Conservation (phyloP, 768 basidiomycete species). For the Lactifluus subvellereus region DNA sequence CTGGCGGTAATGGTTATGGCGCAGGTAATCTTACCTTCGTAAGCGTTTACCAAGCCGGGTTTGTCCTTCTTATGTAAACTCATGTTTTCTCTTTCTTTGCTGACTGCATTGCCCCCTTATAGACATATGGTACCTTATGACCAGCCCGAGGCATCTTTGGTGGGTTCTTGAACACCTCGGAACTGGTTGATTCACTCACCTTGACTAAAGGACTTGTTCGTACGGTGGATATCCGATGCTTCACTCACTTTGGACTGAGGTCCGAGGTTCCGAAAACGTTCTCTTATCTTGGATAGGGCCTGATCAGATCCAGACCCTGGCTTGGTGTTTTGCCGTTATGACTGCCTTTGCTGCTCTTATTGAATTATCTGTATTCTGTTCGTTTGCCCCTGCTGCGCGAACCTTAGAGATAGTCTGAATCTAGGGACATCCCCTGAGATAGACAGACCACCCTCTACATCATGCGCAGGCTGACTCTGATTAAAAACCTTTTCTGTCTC, state of each 20-base stretch:
- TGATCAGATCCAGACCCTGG: not conserved
- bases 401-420: not conserved
- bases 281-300: not conserved
- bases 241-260: constrained; percentile 36
- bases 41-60: constrained; percentile 75
- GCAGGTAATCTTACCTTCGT: constrained; percentile 88
- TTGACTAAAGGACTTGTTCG: constrained; percentile 48
- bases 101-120: constrained; percentile 8
- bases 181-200: not conserved
- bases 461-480: not conserved
- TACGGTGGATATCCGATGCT: constrained; percentile 50
- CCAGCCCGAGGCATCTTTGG: constrained; percentile 82
- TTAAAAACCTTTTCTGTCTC: not conserved
- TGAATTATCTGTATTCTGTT: not conserved
- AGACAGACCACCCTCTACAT: not conserved
- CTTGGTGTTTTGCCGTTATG: not conserved
- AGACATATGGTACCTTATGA: constrained; percentile 91
- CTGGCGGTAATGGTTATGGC: constrained; percentile 54
- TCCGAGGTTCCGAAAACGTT: not conserved
- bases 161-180: constrained; percentile 32
- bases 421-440: not conserved
- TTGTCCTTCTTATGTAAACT: constrained; percentile 28
- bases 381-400: not conserved
- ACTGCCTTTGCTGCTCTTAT: not conserved
- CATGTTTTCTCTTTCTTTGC: not conserved